phyloP scores from a whole-genome alignment of 495 filamentous ascomycete species.

The Trichoderma gamsii region DNA sequence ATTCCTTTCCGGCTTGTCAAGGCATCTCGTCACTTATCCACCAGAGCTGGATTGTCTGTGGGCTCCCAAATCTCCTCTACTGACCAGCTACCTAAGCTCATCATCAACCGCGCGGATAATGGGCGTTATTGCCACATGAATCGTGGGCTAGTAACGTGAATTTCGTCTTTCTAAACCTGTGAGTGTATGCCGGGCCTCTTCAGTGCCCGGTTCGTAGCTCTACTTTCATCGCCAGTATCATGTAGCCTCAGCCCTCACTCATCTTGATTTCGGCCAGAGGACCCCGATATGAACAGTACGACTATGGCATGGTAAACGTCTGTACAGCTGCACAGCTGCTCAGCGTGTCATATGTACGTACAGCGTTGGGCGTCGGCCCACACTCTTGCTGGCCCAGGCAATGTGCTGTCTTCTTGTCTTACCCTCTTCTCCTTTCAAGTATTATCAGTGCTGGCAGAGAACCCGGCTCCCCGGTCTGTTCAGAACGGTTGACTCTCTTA shows the following conservation, averaged over 20 bases:
- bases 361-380: conserved; percentile 13
- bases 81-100: neutral
- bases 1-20: neutral
- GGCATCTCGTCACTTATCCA: neutral
- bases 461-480: neutral
- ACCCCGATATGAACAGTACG: neutral
- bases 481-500: neutral
- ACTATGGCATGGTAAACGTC: neutral
- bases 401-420: conserved; percentile 6
- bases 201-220: neutral
- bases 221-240: neutral
- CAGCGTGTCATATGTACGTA: conserved; percentile 4
- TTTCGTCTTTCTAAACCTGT: neutral
- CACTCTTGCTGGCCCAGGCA: neutral
- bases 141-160: neutral
- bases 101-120: neutral
- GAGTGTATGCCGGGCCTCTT: neutral
- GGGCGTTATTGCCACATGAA: neutral
- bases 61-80: neutral
- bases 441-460: neutral
- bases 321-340: neutral
- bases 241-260: neutral
- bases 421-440: conserved; percentile 2
- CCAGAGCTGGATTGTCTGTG: neutral
- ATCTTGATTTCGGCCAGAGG: neutral